Percentiles rank a stretch among this genome's conserved stretches.
These are phyloP conservation scores for Murraya koenigii DNA, from an alignment of 345 rosid genomes.

Conservation along the genomic window DNA sequence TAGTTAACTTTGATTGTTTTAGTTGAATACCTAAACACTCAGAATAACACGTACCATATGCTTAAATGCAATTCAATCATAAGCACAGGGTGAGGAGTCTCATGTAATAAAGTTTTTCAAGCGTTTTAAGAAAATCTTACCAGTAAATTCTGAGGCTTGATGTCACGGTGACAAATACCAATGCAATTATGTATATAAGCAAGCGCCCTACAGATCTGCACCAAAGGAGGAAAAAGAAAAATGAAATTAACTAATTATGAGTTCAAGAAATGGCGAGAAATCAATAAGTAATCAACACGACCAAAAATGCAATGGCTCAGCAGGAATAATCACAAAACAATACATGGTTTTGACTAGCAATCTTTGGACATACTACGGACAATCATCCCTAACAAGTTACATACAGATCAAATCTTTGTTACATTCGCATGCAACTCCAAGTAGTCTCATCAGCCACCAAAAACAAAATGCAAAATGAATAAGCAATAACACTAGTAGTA, in stretches of 20 bases:
- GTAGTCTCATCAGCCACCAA: neutral
- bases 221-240: constrained; percentile 16
- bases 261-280: neutral
- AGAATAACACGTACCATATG: neutral
- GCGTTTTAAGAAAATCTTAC: constrained; percentile 36
- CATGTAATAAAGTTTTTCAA: constrained; percentile 1
- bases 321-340: neutral
- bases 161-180: constrained; percentile 97
- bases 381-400: no score
- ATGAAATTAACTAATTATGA: neutral
- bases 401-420: neutral
- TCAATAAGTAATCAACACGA: neutral
- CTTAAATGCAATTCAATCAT: neutral
- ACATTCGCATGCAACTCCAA: neutral
- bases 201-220: constrained; percentile 96
- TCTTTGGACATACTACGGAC: neutral
- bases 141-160: constrained; percentile 92
- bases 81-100: neutral
- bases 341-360: neutral
- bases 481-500: neutral
- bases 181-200: constrained; percentile 80
- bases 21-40: neutral
- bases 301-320: neutral
- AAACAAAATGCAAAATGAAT: neutral
- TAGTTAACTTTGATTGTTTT: neutral